Evolutionary conservation across 1,284 basidiomycete species (phyloP), one percentile per base, ranked within the genome.

Genomic region (Cryptococcus sp.): DNA sequence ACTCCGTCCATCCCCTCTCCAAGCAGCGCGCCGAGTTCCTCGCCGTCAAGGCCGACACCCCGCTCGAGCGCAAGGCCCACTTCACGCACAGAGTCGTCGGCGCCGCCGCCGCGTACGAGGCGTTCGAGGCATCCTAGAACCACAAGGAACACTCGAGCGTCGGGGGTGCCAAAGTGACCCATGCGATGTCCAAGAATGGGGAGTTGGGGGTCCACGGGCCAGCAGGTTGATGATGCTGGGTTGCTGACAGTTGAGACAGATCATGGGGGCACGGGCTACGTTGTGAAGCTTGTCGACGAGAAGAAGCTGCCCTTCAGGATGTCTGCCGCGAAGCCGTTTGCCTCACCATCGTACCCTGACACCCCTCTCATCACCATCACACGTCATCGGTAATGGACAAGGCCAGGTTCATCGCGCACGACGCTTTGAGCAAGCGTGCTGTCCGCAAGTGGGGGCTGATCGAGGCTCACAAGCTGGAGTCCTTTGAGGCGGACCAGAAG

Each of bases 21-120:
- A 58, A 59, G 43, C 63, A 67, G 50, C 64, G 70, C 44, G 64
- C 64, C 45, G 70, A 70, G 42, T 69, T 72, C 50, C 63, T 72
- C 43, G 59, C 64, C 20, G 49, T 69, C 50, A 61, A 53, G 11
- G 53, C 57, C 23, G 51, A 57, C 13, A 69, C 68, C 2, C 67
- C 68, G 8, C 57, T 72, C 33, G 70, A 72, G 59, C 56, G 59
- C 44, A 72, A 72, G 52, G 61, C 65, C 1, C 68, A 72, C 47
- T 72, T 67, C 59, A 69, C 70, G 1, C 53, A 62, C 36, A 68
- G 69, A 12, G 59, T 64, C 33, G 68, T 72, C 40, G 70, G 68
- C 18, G 68, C 67, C 9, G 70, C 68, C 2, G 70, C 68, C 0
- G 70, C 68, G 3, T 69, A 64, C 52, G 67, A 72, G 53, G 68